These are phyloP conservation scores for Solanum neorickii DNA, from an alignment of 257 asterid species.

Conservation along the genomic window DNA sequence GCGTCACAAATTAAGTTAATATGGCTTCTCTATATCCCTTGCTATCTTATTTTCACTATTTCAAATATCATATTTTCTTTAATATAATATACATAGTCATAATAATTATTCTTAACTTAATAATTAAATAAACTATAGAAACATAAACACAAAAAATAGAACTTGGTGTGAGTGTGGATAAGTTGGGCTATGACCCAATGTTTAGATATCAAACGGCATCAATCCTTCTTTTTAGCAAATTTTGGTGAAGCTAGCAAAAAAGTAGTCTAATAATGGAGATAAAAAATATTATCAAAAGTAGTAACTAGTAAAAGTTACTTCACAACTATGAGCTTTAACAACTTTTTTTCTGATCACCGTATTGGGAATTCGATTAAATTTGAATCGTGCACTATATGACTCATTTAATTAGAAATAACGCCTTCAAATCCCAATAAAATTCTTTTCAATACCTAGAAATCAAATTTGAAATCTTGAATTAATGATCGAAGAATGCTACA, in stretches of 20 bases:
- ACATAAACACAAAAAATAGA: not conserved
- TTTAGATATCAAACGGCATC: not conserved
- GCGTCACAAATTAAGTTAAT: no score
- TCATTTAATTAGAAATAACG: no score
- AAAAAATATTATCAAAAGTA: not conserved
- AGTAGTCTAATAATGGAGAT: not conserved
- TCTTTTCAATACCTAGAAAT: no score
- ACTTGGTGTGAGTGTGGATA: not conserved
- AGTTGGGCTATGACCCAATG: not conserved
- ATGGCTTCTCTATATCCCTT: no score
- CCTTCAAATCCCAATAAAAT: fast-evolving
- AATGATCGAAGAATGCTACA: no score
- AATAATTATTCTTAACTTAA: not conserved
- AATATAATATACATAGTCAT: no score
- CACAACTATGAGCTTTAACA: not conserved
- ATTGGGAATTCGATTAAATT: no score
- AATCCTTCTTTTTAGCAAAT: not conserved
- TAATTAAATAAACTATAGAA: not conserved
- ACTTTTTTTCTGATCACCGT: no score
- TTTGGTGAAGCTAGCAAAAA: not conserved
- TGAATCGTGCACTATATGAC: no score
- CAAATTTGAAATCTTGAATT: no score
- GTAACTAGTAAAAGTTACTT: not conserved
- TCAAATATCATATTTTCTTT: no score
- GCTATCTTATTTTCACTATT: no score